Conservation (phyloP, 148 eudicot species). For the Rheum nobile region DNA sequence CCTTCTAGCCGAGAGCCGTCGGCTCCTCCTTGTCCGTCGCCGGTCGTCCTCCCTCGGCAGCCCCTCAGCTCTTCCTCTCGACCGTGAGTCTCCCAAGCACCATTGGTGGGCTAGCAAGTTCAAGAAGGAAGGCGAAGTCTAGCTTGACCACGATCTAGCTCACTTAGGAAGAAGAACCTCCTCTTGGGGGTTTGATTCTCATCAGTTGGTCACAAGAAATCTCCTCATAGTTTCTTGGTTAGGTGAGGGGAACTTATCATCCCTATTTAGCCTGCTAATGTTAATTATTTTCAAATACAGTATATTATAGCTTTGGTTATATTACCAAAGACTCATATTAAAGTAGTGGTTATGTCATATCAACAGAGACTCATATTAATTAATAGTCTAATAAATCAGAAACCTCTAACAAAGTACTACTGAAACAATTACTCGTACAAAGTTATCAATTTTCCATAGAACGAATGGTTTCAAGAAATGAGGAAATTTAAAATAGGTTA, state of each 20-base stretch:
- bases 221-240: not conserved
- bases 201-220: not conserved
- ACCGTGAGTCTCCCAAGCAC: no score
- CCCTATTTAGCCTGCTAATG: not conserved
- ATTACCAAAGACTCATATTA: not conserved
- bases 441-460: not conserved
- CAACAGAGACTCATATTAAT: not conserved
- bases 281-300: not conserved
- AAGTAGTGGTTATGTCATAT: not conserved
- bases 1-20: no score
- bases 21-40: no score
- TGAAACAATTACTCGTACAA: not conserved
- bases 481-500: not conserved
- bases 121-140: no score
- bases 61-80: no score
- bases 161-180: no score
- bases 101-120: no score
- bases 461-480: not conserved
- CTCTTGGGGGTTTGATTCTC: no score
- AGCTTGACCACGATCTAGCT: no score
- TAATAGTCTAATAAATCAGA: not conserved
- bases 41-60: no score
- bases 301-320: not conserved
- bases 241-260: slow-evolving; percentile 7
- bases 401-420: not conserved